Evolutionary conservation across 495 filamentous ascomycete species (phyloP), one percentile per base, ranked within the genome.

Genomic region (Xylaria scruposa): DNA sequence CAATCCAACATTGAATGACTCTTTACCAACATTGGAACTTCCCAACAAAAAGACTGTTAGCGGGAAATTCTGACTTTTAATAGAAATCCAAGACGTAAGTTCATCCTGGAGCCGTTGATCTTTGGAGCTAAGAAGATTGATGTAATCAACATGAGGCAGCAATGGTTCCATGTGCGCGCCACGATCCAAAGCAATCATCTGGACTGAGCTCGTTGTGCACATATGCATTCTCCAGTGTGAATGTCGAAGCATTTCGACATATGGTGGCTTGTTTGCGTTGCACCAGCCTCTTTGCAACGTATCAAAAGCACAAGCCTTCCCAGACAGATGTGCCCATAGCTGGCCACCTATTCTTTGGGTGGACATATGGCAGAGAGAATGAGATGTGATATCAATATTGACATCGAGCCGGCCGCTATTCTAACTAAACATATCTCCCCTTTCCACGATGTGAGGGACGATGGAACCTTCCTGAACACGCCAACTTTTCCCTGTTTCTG

Each of bases 221-320:
- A 58, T 58, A 33, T 58, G 54, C 54, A 58, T 26, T 58, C 54
- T 58, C 54, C 54, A 58, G 26, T 33, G 24, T 58, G 54, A 58
- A 17, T 33, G 29, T 7, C 13, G 31, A 58, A 58, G 54, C 54
- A 31, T 17, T 15, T 58, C 54, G n/a, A 58, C 1, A 29, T 58
- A 58, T 33, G 54, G 54, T 17, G 24, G 31, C 54, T 58, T 31
- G 24, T 58, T 58, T 17, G 54, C 54, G 26, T 26, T 26, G 54
- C 21, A 33, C 54, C 54, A 58, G 21, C 54, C 54, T 29, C n/a
- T 58, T 26, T 58, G 54, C 21, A 58, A 31, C 29, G 6, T 58
- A 58, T 58, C 54, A 31, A 58, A 58, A 33, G 54, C 24, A 58
- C 54, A 58, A 0, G 54, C 54, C 26, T 58, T 58, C 54, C 54